Base-by-base conservation (phyloP, 1,284 basidiomycete genomes). In the Vanrija sp. region DNA sequence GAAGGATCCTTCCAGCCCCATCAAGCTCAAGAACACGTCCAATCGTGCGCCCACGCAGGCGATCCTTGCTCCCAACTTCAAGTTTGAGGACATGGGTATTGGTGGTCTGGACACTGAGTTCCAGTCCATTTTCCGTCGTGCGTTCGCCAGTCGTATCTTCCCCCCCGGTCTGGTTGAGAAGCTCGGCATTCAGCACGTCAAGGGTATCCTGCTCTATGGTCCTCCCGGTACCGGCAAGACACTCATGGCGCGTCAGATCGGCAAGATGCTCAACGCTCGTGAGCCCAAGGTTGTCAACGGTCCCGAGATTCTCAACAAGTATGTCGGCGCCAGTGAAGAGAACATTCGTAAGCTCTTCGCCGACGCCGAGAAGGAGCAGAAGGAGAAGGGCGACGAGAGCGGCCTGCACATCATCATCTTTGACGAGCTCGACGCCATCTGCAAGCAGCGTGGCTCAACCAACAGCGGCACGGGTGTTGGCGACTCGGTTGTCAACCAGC, bases 71-170 rank as follows among this genome's bases (percentile, higher is more conserved):
- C 92, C 96, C 3, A 98, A 98, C 79, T 99, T 99, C 85, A 98
- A 96, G 77, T 99, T 99, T 65, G 91, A 97, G 73, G 96, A 99
- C 75, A 98, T 99, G 95, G 96, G 96, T 25, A 98, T 99, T 68
- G 96, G 96, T 72, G 96, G 96, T 72, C 82, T 99, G 42, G 96
- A 99, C 75, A 82, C 84, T 8, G 96, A 99, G 73, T 99, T 99
- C 72, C 86, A 86, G 55, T 87, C 91, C 54, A 99, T 99, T 73
- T 99, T 99, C 81, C 90, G 96, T 74, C 89, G 96, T 72, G 96
- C 96, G 0, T 99, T 99, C 73, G 95, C 96, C 0, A 93, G 89
- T 56, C 91, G 96, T 55, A 94, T 99, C 45, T 98, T 98, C 78
- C 96, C 96, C 23, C 94, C 93, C 0, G 91, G 86, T 1, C 83